Conservation (phyloP, 139 green algal genomes). For the Coelastrella sp. region DNA sequence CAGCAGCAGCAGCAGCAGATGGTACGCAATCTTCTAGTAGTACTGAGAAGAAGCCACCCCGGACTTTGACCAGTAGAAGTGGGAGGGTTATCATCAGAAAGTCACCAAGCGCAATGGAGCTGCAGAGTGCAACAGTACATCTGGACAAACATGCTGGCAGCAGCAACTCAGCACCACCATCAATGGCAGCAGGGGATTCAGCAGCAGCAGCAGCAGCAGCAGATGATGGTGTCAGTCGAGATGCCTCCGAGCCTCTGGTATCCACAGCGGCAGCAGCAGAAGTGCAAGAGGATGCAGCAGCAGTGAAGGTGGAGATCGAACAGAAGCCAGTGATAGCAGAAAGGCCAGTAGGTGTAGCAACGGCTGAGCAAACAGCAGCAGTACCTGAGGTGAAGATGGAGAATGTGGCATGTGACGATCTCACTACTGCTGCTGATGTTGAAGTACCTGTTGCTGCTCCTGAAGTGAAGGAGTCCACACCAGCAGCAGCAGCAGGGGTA, state of each 20-base stretch:
- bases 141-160: neutral
- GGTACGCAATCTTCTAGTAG: too few relatives aligned
- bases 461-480: neutral
- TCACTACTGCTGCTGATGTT: neutral
- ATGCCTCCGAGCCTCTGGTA: neutral
- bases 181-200: neutral
- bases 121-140: neutral
- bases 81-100: neutral
- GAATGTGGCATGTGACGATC: neutral
- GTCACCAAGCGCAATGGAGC: neutral
- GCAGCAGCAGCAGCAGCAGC: constrained; percentile 7
- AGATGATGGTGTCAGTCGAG: neutral
- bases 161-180: neutral
- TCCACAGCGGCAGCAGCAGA: constrained; percentile 1
- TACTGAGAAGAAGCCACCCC: neutral
- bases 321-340: too few relatives aligned
- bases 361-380: neutral
- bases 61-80: constrained; percentile 10
- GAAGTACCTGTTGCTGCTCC: neutral
- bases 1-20: constrained; percentile 21
- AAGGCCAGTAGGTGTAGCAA: too few relatives aligned
- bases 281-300: neutral
- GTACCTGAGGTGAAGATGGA: neutral
- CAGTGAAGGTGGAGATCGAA: neutral
- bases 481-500: neutral